Conservation (phyloP, 345 rosid species). For the Citrus hindsii region DNA sequence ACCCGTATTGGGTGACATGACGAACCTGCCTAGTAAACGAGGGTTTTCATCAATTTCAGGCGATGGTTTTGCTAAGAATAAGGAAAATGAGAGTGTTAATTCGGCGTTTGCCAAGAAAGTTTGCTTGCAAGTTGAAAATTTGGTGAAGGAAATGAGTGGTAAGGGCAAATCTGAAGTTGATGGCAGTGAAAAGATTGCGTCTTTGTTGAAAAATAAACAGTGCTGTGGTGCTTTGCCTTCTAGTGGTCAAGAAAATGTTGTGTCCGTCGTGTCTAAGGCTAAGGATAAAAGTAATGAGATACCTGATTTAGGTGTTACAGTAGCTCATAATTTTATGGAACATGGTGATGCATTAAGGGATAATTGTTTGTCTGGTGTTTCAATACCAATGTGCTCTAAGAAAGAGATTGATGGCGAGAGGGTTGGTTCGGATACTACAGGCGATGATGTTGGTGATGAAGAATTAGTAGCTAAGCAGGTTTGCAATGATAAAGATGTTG, state of each 20-base stretch:
- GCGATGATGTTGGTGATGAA: constrained; percentile 9
- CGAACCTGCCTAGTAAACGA: constrained; percentile 48
- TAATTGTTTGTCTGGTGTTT: constrained; percentile 32
- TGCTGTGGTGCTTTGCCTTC: constrained; percentile 11
- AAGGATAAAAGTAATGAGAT: constrained; percentile 29
- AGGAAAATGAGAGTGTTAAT: constrained; percentile 21
- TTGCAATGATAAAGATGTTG: constrained; percentile 29
- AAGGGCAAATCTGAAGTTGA: constrained; percentile 15
- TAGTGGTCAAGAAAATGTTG: constrained; percentile 5
- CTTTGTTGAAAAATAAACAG: constrained; percentile 15
- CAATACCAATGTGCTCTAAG: constrained; percentile 18
- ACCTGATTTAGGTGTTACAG: constrained; percentile 16
- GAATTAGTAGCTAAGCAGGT: constrained; percentile 15
- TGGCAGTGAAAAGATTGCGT: constrained; percentile 7
- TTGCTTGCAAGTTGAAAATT: constrained; percentile 44
- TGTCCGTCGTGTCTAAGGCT: constrained; percentile 20
- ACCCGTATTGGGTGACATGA: constrained; percentile 45
- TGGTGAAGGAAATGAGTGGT: constrained; percentile 33
- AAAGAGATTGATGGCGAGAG: constrained; percentile 22
- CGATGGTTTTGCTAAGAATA: constrained; percentile 21
- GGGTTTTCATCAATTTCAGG: constrained; percentile 36
- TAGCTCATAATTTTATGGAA: constrained; percentile 22
- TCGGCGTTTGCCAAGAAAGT: constrained; percentile 33
- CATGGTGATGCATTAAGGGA: constrained; percentile 28
- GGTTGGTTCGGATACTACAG: constrained; percentile 10